A percentile compares a stretch with the other conserved stretches of the same genome.
Evolutionary conservation across 495 filamentous ascomycete genomes (phyloP).

Genomic region (Podospora pseudoanserina): DNA sequence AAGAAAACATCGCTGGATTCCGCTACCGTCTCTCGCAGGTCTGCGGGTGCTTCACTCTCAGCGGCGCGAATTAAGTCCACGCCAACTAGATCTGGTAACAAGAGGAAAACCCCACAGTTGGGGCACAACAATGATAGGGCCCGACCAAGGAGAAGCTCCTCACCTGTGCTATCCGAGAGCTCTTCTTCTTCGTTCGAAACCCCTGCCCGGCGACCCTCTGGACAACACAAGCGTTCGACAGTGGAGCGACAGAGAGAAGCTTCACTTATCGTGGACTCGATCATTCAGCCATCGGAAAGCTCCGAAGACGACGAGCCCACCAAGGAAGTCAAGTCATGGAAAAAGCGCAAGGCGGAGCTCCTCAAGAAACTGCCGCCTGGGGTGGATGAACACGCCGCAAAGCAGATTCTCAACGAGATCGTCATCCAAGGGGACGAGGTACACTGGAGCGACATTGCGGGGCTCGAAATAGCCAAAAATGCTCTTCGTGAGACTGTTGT

Average conservation of each 20-base stretch:
- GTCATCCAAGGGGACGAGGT: conserved; percentile 93
- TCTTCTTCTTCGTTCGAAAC: conserved; percentile 18
- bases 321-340: conserved; percentile 49
- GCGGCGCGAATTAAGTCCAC: conserved; percentile 11
- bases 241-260: conserved; percentile 12
- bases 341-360: conserved; percentile 48
- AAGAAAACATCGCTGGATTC: conserved; percentile 24
- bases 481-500: conserved; percentile 95
- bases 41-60: conserved; percentile 11
- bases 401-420: conserved; percentile 93
- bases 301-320: conserved; percentile 30
- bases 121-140: conserved; percentile 12
- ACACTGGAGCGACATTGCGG: conserved; percentile 91
- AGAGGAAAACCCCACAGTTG: conserved; percentile 3
- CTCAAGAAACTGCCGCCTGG: conserved; percentile 74
- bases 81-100: conserved; percentile 16
- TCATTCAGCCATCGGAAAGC: conserved; percentile 18
- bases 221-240: background rate
- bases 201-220: conserved; percentile 3
- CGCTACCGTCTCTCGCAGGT: conserved; percentile 16
- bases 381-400: conserved; percentile 75
- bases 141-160: conserved; percentile 8
- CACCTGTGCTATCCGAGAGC: conserved; percentile 23
- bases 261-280: conserved; percentile 19
- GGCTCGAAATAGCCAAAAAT: conserved; percentile 83